phyloP scores from a whole-genome alignment of 805 yeast species.

The Pichia exigua region DNA sequence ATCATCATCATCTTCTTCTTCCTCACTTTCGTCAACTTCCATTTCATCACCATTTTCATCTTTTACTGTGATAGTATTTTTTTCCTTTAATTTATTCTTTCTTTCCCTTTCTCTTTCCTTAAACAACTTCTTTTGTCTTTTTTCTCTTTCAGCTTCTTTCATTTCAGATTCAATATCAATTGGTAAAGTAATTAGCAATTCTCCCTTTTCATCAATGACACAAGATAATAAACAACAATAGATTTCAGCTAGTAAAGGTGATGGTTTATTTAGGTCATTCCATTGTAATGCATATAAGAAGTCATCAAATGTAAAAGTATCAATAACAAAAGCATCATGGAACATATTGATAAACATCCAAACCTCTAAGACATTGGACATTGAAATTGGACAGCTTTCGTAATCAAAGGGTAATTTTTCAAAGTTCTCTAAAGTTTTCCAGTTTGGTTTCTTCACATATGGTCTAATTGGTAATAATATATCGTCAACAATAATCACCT shows the following conservation, averaged over 20 bases:
- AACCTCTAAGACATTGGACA: conserved; percentile 48
- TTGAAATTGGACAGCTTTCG: neutral
- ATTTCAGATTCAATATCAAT: conserved; percentile 21
- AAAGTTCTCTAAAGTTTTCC: conserved; percentile 18
- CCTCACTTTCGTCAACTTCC: conserved; percentile 15
- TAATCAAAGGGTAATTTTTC: conserved; percentile 14
- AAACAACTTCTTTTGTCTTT: conserved; percentile 13
- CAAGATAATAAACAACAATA: conserved; percentile 58
- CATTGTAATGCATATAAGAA: conserved; percentile 51
- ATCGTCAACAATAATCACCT: conserved; percentile 24
- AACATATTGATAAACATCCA: conserved; percentile 76
- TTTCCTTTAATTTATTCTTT: conserved; percentile 17
- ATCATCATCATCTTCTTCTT: conserved; percentile 9
- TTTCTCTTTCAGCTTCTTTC: conserved; percentile 11
- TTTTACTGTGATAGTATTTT: conserved; percentile 18
- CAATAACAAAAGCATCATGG: conserved; percentile 54
- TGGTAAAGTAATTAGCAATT: conserved; percentile 20
- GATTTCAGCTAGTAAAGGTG: conserved; percentile 54
- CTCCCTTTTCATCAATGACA: conserved; percentile 37
- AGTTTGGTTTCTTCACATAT: conserved; percentile 17
- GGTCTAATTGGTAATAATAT: conserved; percentile 24
- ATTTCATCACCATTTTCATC: conserved; percentile 14
- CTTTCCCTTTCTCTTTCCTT: conserved; percentile 19
- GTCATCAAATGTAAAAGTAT: conserved; percentile 74
- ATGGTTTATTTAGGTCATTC: conserved; percentile 37